A percentile compares a stretch with the other conserved stretches of the same genome.
Evolutionary conservation across 129 eudicot species (phyloP).

Genomic region (Cynara cardunculus): DNA sequence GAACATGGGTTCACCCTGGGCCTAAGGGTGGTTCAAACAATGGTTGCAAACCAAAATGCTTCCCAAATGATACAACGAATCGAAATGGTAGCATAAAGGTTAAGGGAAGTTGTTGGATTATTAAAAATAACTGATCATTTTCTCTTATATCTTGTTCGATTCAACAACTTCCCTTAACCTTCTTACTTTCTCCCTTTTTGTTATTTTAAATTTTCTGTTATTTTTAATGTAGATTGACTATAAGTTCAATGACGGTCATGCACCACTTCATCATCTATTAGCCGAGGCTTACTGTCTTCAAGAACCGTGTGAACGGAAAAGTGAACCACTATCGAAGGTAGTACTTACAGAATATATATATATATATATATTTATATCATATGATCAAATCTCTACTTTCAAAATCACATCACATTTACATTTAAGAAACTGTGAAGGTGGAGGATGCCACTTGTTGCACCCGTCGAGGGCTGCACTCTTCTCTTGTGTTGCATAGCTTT

Average conservation of each 20-base stretch:
- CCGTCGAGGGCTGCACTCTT: too few relatives aligned
- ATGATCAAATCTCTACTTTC: background rate
- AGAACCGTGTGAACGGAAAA: slow-evolving; percentile 43
- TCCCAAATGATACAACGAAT: too few relatives aligned
- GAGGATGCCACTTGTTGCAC: too few relatives aligned
- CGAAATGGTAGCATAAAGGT: too few relatives aligned
- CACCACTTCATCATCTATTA: slow-evolving; percentile 30
- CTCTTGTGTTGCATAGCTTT: too few relatives aligned
- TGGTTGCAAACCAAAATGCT: too few relatives aligned
- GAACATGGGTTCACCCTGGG: too few relatives aligned
- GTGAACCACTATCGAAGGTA: slow-evolving; percentile 42
- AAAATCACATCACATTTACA: too few relatives aligned
- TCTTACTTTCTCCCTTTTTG: background rate
- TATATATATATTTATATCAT: background rate
- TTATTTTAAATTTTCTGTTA: slow-evolving; percentile 1
- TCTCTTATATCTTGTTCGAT: background rate
- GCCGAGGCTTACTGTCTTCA: slow-evolving; percentile 48
- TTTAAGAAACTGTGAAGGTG: too few relatives aligned
- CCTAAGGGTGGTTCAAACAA: too few relatives aligned
- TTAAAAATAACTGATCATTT: slow-evolving; percentile 9
- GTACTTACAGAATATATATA: slow-evolving; percentile 26
- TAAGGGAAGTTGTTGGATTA: too few relatives aligned
- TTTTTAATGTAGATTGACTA: slow-evolving; percentile 31
- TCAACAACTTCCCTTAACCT: background rate
- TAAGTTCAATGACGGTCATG: slow-evolving; percentile 8